A percentile compares a stretch with the other conserved stretches of the same genome.
phyloP scores from a whole-genome alignment of 2,329 filamentous ascomycete species.

The Diplocarpon rosae region DNA sequence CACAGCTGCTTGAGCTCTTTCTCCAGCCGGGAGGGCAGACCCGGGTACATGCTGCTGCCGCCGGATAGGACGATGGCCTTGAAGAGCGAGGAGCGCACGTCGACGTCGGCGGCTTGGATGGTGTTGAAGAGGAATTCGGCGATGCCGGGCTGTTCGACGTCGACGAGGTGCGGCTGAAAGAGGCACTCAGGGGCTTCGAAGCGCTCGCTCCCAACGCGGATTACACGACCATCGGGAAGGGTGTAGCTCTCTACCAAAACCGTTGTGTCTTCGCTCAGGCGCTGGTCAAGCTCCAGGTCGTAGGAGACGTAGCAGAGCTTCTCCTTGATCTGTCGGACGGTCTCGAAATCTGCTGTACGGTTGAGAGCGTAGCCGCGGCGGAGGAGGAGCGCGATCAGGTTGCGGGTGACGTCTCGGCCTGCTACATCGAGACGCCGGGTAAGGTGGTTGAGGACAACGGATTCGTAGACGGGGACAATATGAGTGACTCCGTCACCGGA shows the following conservation, averaged over 20 bases:
- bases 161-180: slow-evolving; percentile 96
- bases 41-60: slow-evolving; percentile 98
- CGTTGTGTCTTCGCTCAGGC: slow-evolving; percentile 92
- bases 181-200: slow-evolving; percentile 97
- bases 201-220: slow-evolving; percentile 89
- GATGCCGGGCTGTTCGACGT: slow-evolving; percentile 93
- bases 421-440: slow-evolving; percentile 91
- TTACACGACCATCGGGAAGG: slow-evolving; percentile 88
- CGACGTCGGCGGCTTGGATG: slow-evolving; percentile 90
- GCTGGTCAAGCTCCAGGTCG: slow-evolving; percentile 91
- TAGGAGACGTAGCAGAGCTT: slow-evolving; percentile 99
- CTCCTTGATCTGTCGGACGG: slow-evolving; percentile 98
- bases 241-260: slow-evolving; percentile 97
- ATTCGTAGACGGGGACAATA: slow-evolving; percentile 97
- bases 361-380: slow-evolving; percentile 94
- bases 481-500: slow-evolving; percentile 97
- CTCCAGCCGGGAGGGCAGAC: slow-evolving; percentile 84
- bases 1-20: slow-evolving; percentile 99
- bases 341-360: slow-evolving; percentile 97
- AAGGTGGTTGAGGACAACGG: slow-evolving; percentile 92
- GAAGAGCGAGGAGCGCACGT: slow-evolving; percentile 86
- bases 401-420: slow-evolving; percentile 94
- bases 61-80: slow-evolving; percentile 96
- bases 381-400: slow-evolving; percentile 87
- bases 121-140: slow-evolving; percentile 98